Evolutionary conservation across 352 stramenopile species (phyloP).

Genomic region (Chrysophaeum taylorii): DNA sequence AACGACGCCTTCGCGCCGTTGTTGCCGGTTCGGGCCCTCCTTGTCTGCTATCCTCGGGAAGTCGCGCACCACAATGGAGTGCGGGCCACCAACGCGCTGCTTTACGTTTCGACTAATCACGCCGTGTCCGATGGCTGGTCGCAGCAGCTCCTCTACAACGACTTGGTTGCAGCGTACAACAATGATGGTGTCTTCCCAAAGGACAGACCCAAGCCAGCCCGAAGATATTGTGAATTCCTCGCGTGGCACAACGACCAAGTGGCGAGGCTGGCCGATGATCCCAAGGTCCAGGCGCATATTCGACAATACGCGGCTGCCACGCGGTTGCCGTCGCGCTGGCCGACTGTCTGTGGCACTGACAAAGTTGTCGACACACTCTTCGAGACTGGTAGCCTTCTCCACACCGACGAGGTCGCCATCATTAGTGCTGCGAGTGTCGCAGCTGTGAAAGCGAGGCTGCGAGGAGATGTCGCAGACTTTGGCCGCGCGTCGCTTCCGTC

Average conservation of each 20-base stretch:
- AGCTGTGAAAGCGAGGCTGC: not conserved
- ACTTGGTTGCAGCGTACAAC: slow-evolving; percentile 9
- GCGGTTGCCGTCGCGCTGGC: not conserved
- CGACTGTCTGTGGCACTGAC: not conserved
- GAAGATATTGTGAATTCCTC: not conserved
- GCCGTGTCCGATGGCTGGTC: slow-evolving; percentile 7
- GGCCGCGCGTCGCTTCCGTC: slow-evolving; percentile 9
- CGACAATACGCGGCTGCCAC: not conserved
- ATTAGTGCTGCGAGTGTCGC: not conserved
- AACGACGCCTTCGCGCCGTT: not conserved
- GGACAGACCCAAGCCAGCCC: too few relatives aligned
- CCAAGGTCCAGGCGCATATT: too few relatives aligned
- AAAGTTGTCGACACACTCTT: not conserved
- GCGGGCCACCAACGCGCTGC: not conserved
- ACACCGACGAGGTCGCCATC: not conserved
- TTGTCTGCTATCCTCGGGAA: too few relatives aligned
- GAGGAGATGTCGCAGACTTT: not conserved
- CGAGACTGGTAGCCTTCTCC: not conserved
- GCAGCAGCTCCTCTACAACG: slow-evolving; percentile 3
- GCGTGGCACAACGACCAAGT: not conserved
- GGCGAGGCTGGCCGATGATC: not conserved
- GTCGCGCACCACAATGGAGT: too few relatives aligned
- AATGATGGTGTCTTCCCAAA: not conserved
- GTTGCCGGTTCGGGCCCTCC: not conserved
- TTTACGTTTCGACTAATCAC: not conserved